Percentiles rank a stretch among this genome's conserved stretches.
phyloP scores from a whole-genome alignment of 2,329 filamentous ascomycete genomes.

The Arachnopeziza araneosa region DNA sequence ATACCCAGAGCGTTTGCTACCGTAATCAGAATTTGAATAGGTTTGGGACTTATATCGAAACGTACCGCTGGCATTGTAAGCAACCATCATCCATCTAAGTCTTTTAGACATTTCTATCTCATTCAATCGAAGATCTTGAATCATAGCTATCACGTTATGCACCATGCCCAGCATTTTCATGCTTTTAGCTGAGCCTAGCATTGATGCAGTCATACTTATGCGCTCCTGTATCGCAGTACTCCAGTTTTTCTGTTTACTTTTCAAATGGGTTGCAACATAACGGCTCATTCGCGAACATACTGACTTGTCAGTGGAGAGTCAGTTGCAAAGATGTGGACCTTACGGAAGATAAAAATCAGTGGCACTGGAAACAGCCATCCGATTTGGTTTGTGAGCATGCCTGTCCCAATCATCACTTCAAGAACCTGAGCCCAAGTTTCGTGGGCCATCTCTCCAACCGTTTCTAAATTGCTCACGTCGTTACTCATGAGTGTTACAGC shows the following conservation, averaged over 20 bases:
- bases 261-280: constrained; percentile 35
- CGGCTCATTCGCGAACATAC: constrained; percentile 39
- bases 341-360: constrained; percentile 36
- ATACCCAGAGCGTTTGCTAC: constrained; percentile 22
- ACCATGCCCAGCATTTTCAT: constrained; percentile 35
- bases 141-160: background rate
- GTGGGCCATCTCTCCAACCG: constrained; percentile 34
- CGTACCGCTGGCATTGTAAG: constrained; percentile 37
- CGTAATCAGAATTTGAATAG: background rate
- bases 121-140: constrained; percentile 6
- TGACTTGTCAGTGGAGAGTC: constrained; percentile 10
- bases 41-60: background rate
- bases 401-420: constrained; percentile 36
- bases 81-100: constrained; percentile 37
- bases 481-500: constrained; percentile 37
- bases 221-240: constrained; percentile 37
- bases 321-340: constrained; percentile 10
- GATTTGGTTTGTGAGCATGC: constrained; percentile 34
- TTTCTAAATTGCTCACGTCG: constrained; percentile 33
- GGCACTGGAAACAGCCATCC: constrained; percentile 39
- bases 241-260: constrained; percentile 35
- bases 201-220: constrained; percentile 32
- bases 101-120: constrained; percentile 31
- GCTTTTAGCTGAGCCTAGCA: constrained; percentile 34
- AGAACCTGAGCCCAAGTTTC: constrained; percentile 37